A percentile compares a stretch with the other conserved stretches of the same genome.
Conservation (phyloP, 2,329 filamentous ascomycete species). For the Beauveria pseudobassiana region DNA sequence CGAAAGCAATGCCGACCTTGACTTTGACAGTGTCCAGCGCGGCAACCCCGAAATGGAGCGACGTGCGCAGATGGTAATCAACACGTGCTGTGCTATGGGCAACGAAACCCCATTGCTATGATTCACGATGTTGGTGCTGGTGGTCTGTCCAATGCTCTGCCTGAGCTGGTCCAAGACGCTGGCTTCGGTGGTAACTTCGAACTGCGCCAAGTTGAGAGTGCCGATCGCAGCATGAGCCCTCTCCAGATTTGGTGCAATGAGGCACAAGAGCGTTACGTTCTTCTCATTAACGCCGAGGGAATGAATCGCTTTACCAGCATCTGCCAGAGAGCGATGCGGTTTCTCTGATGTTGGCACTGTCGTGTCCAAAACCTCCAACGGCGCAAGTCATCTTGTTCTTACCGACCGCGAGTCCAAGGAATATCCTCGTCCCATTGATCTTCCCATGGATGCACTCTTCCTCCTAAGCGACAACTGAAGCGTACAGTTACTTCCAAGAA, state of each 20-base stretch:
- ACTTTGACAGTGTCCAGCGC: constrained; percentile 95
- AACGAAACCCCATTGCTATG: constrained; percentile 80
- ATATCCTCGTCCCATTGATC: constrained; percentile 72
- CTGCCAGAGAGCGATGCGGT: constrained; percentile 72
- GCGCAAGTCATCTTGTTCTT: constrained; percentile 67
- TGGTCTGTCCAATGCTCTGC: constrained; percentile 66
- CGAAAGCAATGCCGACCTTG: constrained; percentile 82
- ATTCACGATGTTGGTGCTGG: constrained; percentile 97
- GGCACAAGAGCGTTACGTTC: constrained; percentile 91
- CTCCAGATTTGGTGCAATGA: constrained; percentile 98
- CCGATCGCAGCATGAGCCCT: constrained; percentile 86
- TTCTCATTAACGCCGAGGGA: constrained; percentile 74
- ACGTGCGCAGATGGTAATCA: constrained; percentile 95
- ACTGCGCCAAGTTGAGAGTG: constrained; percentile 85
- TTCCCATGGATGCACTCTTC: constrained; percentile 84
- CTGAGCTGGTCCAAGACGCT: constrained; percentile 86
- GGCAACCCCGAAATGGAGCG: constrained; percentile 96
- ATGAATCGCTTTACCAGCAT: constrained; percentile 69
- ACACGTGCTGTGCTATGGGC: constrained; percentile 81
- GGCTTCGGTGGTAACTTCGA: constrained; percentile 88
- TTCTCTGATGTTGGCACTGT: constrained; percentile 87
- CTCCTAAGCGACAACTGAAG: constrained; percentile 76
- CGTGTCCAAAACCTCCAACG: constrained; percentile 50
- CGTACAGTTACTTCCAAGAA: constrained; percentile 65
- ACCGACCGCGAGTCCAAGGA: constrained; percentile 71